phyloP scores from a whole-genome alignment of 306 rosid species.

The Prunus kanzakura region DNA sequence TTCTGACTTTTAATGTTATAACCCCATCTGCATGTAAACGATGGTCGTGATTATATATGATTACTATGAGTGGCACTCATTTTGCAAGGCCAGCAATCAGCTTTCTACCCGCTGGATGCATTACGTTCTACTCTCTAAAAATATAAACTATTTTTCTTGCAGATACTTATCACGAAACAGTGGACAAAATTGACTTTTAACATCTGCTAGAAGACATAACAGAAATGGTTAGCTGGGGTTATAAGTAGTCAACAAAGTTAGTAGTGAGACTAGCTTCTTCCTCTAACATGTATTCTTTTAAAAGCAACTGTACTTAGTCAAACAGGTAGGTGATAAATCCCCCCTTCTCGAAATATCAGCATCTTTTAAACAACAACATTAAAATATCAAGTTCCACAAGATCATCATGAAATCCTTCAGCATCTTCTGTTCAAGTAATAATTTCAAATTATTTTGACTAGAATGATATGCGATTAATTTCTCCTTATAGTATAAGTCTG shows the following conservation, averaged over 20 bases:
- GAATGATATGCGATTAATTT: background rate
- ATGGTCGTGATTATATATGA: background rate
- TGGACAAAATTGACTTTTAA: constrained; percentile 4
- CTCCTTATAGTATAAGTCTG: background rate
- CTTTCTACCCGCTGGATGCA: background rate
- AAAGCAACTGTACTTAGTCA: background rate
- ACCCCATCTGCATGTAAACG: background rate
- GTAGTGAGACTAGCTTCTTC: background rate
- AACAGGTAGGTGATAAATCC: background rate
- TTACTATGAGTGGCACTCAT: background rate
- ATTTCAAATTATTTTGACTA: background rate
- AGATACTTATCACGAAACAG: background rate
- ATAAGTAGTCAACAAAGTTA: background rate
- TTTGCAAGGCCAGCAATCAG: background rate
- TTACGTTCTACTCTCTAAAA: background rate
- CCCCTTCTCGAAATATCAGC: background rate
- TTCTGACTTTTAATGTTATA: background rate
- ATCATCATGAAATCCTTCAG: background rate
- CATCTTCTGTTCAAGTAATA: background rate
- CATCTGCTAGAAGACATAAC: background rate
- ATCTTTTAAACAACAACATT: background rate
- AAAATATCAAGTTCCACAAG: background rate
- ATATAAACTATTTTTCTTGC: background rate
- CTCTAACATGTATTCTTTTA: background rate
- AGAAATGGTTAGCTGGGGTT: background rate